Percentiles rank a stretch among this genome's conserved stretches.
Evolutionary conservation across 768 basidiomycete species (phyloP).

Genomic region (Pulveroboletus sp.): DNA sequence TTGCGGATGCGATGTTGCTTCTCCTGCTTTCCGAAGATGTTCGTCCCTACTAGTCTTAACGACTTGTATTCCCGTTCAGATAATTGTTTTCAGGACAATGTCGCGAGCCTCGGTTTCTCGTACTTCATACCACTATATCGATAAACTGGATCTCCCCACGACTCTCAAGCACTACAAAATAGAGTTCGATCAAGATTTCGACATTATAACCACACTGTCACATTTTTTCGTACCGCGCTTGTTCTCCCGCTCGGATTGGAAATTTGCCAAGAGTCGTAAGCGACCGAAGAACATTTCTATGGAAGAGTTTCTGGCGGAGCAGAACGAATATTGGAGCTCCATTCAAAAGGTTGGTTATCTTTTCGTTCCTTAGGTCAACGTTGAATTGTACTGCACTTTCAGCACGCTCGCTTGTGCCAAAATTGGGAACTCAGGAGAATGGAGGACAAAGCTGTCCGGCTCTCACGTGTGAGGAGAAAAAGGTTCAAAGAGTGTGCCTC

Average conservation of each 20-base stretch:
- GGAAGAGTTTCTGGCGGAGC: background rate
- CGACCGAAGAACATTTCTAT: background rate
- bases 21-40: slow-evolving; percentile 10
- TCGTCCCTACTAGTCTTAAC: background rate
- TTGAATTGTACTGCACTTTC: background rate
- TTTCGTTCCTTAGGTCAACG: background rate
- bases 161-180: background rate
- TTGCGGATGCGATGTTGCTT: slow-evolving; percentile 13
- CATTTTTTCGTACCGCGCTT: rapidly evolving
- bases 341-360: slow-evolving; percentile 2
- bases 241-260: slow-evolving; percentile 6
- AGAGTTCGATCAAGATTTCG: background rate
- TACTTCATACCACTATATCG: background rate
- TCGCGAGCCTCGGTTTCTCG: too few species aligned
- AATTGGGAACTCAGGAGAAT: background rate
- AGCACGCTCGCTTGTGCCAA: slow-evolving; percentile 6
- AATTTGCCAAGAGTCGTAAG: background rate
- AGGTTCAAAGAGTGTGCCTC: slow-evolving; percentile 3
- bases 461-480: background rate
- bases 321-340: background rate
- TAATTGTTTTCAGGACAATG: slow-evolving; percentile 2
- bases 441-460: background rate
- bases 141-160: background rate
- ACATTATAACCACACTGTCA: background rate
- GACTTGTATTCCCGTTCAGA: background rate